phyloP scores from a whole-genome alignment of 2,329 filamentous ascomycete species.

The Neonectria ditissima region DNA sequence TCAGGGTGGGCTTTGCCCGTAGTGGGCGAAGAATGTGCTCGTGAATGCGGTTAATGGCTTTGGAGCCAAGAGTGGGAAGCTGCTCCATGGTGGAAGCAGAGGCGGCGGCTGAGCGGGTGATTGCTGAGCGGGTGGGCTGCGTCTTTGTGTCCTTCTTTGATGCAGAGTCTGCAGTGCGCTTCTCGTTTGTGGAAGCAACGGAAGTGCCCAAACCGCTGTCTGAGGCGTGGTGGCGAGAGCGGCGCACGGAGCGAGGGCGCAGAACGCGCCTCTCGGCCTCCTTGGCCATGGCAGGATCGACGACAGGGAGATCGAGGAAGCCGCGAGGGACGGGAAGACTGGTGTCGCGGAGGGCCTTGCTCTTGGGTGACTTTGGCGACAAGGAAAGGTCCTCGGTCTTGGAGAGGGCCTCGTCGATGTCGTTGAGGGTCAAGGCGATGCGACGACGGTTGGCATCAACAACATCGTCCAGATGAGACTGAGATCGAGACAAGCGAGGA shows the following conservation, averaged over 20 bases:
- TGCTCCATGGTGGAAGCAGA: conserved; percentile 60
- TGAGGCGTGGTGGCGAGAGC: conserved; percentile 76
- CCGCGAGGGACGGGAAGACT: conserved; percentile 70
- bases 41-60: conserved; percentile 81
- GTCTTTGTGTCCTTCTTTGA: conserved; percentile 52
- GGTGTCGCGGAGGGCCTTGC: conserved; percentile 61
- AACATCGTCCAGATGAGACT: conserved; percentile 78
- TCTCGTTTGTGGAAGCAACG: conserved; percentile 71
- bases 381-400: conserved; percentile 56
- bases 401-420: conserved; percentile 72
- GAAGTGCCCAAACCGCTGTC: conserved; percentile 93
- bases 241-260: conserved; percentile 67
- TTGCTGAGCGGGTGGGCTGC: conserved; percentile 61
- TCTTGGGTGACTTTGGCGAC: conserved; percentile 50
- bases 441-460: conserved; percentile 77
- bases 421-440: conserved; percentile 73
- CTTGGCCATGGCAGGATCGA: conserved; percentile 61
- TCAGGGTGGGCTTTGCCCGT: conserved; percentile 76
- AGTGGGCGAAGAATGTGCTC: conserved; percentile 84
- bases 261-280: conserved; percentile 62
- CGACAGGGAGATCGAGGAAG: conserved; percentile 68
- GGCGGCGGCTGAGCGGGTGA: conserved; percentile 70
- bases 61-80: conserved; percentile 72
- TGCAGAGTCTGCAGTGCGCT: conserved; percentile 57
- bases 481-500: conserved; percentile 72